Base-by-base conservation (phyloP, 202 grass and related monocot genomes). In the Zizania palustris region DNA sequence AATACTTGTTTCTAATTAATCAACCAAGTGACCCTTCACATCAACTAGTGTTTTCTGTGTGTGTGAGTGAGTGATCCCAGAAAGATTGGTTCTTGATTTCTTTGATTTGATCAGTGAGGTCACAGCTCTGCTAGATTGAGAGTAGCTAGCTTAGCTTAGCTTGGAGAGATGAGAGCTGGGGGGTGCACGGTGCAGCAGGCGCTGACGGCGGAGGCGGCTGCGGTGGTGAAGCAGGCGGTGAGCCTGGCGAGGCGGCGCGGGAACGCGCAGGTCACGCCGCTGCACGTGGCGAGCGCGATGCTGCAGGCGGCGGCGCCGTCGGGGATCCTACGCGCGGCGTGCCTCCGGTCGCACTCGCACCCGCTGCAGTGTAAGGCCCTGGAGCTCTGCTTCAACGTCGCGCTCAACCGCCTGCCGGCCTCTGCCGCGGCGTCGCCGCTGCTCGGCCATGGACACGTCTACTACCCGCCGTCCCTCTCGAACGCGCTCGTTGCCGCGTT, bases 381-480 rank as follows among this genome's bases (percentile, higher is more conserved):
- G 22, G 93, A 97, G 90, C 83, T 97, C n/a, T 97, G 93, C 80
- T 93, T 97, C 78, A 97, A 97, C 63, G 93, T 97, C 36, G 88
- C 93, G 20, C 85, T 97, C 45, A 97, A 97, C 71, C 93, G 90
- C 41, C 76, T 97, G 8, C 93, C 93, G 1, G 73, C 93, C 46
- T 89, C 89, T 0, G 71, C 88, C 2, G 63, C 63, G 7, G 54
- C 86, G 7, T 65, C 76, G 76, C 88, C 92, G 20, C 78, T 89
- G 40, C 84, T 91, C 20, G 78, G 46, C 28, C 81, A 82, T 40
- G 67, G 70, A 63, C 67, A 63, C 65, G 64, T 79, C 37, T 86
- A 88, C 85, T 88, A 95, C 87, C 77, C 80, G 55, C 73, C 88
- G 5, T 84, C 86, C 14, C 92, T 95, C 12, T 95, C 93, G 69